phyloP scores from a whole-genome alignment of 1,284 basidiomycete genomes.

The Puccinia novopanici region DNA sequence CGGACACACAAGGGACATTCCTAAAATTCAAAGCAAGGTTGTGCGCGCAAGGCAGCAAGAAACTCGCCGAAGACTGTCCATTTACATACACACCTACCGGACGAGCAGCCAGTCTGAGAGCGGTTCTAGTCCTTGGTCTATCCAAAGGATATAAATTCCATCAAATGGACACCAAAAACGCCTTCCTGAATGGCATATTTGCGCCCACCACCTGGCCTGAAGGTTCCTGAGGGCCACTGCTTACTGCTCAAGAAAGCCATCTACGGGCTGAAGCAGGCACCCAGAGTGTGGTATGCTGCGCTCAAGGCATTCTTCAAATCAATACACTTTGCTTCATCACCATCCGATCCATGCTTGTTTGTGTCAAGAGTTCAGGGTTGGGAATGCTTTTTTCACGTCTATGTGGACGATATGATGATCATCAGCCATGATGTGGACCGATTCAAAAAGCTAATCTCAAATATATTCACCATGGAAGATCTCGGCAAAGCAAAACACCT shows the following conservation, averaged over 20 bases:
- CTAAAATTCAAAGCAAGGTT: not conserved
- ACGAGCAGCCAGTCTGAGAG: not conserved
- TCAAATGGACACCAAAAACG: not conserved
- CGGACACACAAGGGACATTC: not conserved
- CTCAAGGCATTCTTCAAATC: no score
- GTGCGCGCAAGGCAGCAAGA: not conserved
- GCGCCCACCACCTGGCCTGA: not conserved
- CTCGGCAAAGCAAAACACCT: no score
- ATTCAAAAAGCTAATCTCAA: no score
- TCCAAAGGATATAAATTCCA: not conserved
- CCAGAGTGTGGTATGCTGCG: no score
- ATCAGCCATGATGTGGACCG: no score
- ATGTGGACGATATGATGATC: no score
- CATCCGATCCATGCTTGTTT: no score
- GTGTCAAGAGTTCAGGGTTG: no score
- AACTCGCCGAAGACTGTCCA: not conserved
- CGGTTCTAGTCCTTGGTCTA: not conserved
- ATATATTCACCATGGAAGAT: no score
- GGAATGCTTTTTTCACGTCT: no score
- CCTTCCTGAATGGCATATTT: slow-evolving; percentile 14
- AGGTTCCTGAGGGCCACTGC: not conserved
- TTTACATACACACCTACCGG: not conserved
- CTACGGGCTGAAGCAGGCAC: no score
- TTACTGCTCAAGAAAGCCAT: not conserved
- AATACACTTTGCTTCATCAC: no score